phyloP scores from a whole-genome alignment of 2,329 filamentous ascomycete genomes.

The Cladosporium sp. region DNA sequence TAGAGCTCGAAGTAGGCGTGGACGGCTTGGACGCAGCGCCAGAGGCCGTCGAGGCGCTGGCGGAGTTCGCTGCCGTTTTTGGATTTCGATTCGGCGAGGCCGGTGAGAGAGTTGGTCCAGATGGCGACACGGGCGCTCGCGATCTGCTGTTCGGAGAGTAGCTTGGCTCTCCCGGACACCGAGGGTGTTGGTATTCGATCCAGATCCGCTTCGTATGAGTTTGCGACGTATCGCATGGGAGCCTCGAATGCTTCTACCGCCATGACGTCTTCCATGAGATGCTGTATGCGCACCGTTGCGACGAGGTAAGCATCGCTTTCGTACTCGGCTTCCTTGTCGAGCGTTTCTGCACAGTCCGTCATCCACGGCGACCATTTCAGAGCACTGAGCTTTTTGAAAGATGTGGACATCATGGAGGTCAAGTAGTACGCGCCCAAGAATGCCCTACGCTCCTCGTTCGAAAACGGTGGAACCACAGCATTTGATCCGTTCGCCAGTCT shows the following conservation, averaged over 20 bases:
- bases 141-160: conserved; percentile 22
- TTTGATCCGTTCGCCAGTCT: not conserved
- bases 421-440: conserved; percentile 25
- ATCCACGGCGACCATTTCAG: conserved; percentile 23
- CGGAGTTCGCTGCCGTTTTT: conserved; percentile 17
- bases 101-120: conserved; percentile 23
- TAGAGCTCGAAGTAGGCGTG: conserved; percentile 22
- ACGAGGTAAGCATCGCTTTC: conserved; percentile 26
- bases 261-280: conserved; percentile 22
- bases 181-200: conserved; percentile 15
- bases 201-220: conserved; percentile 25
- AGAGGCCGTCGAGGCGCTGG: conserved; percentile 20
- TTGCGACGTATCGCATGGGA: conserved; percentile 23
- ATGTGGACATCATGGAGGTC: conserved; percentile 24
- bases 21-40: conserved; percentile 20
- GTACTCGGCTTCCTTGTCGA: conserved; percentile 21
- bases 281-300: conserved; percentile 25
- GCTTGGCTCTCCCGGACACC: conserved; percentile 17
- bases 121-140: conserved; percentile 23
- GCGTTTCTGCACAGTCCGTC: conserved; percentile 17
- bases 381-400: conserved; percentile 26
- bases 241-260: conserved; percentile 19
- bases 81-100: conserved; percentile 20
- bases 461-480: conserved; percentile 12
- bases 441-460: conserved; percentile 22